Conservation (phyloP, 2,329 filamentous ascomycete species). For the Lasiodiplodia sp. region DNA sequence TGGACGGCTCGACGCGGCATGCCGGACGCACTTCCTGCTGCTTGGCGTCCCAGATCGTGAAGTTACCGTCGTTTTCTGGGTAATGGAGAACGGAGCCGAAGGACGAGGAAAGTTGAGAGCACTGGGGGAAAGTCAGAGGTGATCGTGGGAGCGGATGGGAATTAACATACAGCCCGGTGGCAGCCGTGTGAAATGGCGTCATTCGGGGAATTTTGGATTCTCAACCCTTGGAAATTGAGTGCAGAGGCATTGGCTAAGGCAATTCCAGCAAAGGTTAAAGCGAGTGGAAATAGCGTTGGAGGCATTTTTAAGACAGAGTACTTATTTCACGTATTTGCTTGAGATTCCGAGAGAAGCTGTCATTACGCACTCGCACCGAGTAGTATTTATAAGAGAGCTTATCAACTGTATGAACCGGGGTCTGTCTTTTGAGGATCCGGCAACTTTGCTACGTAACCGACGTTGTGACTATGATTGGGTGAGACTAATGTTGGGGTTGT, state of each 20-base stretch:
- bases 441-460: too few relatives aligned
- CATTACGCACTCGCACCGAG: too few relatives aligned
- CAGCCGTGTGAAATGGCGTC: background rate
- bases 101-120: background rate
- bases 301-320: too few relatives aligned
- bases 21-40: background rate
- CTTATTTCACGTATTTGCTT: too few relatives aligned
- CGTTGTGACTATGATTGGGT: too few relatives aligned
- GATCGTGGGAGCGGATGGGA: background rate
- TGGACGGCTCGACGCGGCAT: background rate
- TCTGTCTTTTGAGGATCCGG: too few relatives aligned
- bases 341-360: too few relatives aligned
- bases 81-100: background rate
- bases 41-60: slow-evolving; percentile 11
- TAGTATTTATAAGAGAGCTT: too few relatives aligned
- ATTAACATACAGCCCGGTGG: background rate
- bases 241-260: background rate
- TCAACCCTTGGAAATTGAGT: background rate
- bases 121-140: background rate
- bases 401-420: too few relatives aligned
- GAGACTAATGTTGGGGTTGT: too few relatives aligned
- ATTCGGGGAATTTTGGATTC: background rate
- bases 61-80: background rate
- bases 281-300: background rate
- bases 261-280: background rate